Evolutionary conservation across 768 basidiomycete species (phyloP), one percentile per base, ranked within the genome.

Genomic region (Inosperma sp.): DNA sequence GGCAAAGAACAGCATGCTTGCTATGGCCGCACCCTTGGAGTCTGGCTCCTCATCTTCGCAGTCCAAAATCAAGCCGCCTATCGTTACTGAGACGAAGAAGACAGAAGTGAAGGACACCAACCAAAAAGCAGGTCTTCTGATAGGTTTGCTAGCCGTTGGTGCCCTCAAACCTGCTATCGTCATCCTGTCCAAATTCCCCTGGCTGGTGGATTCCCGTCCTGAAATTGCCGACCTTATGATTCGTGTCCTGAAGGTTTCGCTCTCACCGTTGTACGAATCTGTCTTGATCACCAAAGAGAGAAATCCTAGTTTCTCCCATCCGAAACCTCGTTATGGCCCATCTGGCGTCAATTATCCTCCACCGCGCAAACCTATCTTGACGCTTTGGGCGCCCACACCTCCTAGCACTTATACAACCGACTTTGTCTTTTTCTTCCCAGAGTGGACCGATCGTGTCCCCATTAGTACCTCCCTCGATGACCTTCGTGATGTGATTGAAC

Each of bases 341-440:
- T 72, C 77, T 23, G 83, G 86, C 12, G 64, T 79, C 26, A 65
- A 75, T 6, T 68, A 73, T 4, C 71, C 80, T 5, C 74, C 78
- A 9, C 65, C 76, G 17, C 80, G 82, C 21, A 90, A 86, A 59
- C 72, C 81, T 1, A 64, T 79, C 4, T 72, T 93, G n/a, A 89
- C 90, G 0, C 68, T 87, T 3, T 79, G 79, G 66, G 86, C 88
- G 2, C 94, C 94, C 3, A 79, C 80, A 10, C 93, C 94, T 21
- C 86, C 89, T 0, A 78, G 81, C 58, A 93, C 91, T 17, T 78
- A 72, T 48, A 76, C 73, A 3, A 77, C 76, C n/a, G 82, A 86
- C 44, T 95, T 91, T 59, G 79, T 90, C 5, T 96, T 90, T 74
- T 97, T 96, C 76, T 95, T 85, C 65, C 87, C 91, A 10, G 75